Percentiles rank a stretch among this genome's conserved stretches.
phyloP scores from a whole-genome alignment of 192 early-diverging fungal species.

The Backusella psychrophila region DNA sequence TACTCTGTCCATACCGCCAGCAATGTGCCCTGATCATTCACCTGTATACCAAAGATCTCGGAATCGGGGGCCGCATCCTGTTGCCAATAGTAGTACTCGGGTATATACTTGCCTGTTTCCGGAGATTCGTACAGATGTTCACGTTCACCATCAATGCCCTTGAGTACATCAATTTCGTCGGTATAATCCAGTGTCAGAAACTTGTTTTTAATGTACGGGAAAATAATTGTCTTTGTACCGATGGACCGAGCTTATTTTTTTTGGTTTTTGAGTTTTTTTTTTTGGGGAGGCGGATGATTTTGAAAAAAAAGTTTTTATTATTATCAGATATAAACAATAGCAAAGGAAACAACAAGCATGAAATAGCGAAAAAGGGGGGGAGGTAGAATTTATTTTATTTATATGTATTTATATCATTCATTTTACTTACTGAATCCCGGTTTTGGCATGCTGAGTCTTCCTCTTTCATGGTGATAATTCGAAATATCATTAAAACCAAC shows the following conservation, averaged over 20 bases:
- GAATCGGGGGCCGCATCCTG: not conserved
- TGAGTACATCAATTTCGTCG: conserved; percentile 9
- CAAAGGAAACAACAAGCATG: not conserved
- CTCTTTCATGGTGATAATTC: not conserved
- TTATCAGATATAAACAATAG: too few relatives aligned
- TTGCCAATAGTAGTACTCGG: conserved; percentile 26
- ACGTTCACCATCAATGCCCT: not conserved
- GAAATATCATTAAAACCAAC: conserved; percentile 10
- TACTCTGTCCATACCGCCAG: conserved; percentile 28
- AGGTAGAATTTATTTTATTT: not conserved
- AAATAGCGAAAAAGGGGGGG: not conserved
- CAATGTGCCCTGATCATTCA: conserved; percentile 24
- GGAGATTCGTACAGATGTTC: conserved; percentile 6
- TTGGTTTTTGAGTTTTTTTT: not conserved
- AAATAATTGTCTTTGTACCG: conserved; percentile 20
- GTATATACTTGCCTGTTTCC: not conserved
- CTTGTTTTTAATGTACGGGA: conserved; percentile 4
- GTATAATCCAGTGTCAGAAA: conserved; percentile 27
- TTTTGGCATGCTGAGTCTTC: conserved; percentile 1
- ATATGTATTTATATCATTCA: not conserved
- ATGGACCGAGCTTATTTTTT: conserved; percentile 18
- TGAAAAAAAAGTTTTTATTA: too few relatives aligned
- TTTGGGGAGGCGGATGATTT: too few relatives aligned
- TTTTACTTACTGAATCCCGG: not conserved
- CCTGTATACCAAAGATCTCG: conserved; percentile 15